Percentiles rank a stretch among this genome's conserved stretches.
Conservation (phyloP, 495 filamentous ascomycete genomes). For the Neurospora sp. region DNA sequence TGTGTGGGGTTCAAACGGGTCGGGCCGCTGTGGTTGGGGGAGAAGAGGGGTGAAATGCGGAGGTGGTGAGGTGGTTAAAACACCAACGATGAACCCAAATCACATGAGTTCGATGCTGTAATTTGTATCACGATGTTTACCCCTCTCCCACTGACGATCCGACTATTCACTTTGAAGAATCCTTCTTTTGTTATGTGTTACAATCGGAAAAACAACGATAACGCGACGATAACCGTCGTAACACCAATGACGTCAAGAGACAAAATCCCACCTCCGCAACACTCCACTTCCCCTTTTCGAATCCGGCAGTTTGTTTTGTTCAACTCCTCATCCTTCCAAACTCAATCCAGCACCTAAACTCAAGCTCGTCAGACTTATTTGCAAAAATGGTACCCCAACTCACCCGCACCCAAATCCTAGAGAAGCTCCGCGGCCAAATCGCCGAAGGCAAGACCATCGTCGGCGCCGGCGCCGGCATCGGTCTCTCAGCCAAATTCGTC, state of each 20-base stretch:
- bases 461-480: constrained; percentile 63
- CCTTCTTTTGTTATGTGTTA: not conserved
- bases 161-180: not conserved
- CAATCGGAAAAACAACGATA: not conserved
- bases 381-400: constrained; percentile 27
- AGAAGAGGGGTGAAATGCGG: not conserved
- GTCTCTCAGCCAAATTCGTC: constrained; percentile 60
- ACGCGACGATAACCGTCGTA: not conserved
- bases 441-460: constrained; percentile 47
- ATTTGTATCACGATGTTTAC: not conserved
- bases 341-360: not conserved
- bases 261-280: not conserved
- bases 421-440: constrained; percentile 42
- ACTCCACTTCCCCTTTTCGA: not conserved
- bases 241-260: not conserved
- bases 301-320: not conserved
- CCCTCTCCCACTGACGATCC: not conserved
- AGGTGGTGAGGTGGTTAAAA: not conserved
- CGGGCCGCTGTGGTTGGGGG: not conserved
- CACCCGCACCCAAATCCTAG: constrained; percentile 45
- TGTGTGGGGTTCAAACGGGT: not conserved
- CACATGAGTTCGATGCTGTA: not conserved
- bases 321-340: not conserved
- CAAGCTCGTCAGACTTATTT: not conserved
- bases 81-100: not conserved